Base-by-base conservation (phyloP, 345 rosid genomes). In the Eucalyptus curtisii region DNA sequence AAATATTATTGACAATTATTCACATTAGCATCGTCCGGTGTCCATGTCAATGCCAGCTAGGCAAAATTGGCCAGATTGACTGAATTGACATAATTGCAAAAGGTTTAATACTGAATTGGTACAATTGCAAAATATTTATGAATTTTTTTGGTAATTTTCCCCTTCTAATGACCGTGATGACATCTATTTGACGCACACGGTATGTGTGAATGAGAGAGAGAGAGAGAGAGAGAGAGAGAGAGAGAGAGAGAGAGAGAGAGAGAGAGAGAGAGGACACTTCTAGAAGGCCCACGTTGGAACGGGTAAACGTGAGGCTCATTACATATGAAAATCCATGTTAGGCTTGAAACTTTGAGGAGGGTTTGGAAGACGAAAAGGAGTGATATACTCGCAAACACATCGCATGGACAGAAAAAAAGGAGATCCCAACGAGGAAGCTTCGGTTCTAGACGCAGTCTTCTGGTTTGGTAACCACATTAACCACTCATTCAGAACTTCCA, bases 381-480 rank as follows among this genome's bases (percentile, higher is more conserved):
- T 37, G 25, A 68, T 84, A n/a, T 44, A 40, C 48, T 79, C 33
- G 52, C 37, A 71, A 81, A 66, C 86, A 48, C 71, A 87, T 86
- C 52, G 66, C 48, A 71, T 79, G 91, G 90, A 89, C 89, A 66
- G 86, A 88, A 88, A 90, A 90, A 92, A 90, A 89, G 90, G 86
- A 79, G 89, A 86, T 91, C 89, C 89, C 88, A 91, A 88, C 50
- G 47, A 80, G 11, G 45, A 71, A 71, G 81, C 81, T 71, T 71
- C 25, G 45, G 44, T 71, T 71, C 81, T 87, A 49, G 64, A 47
- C 31, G 33, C 90, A 84, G 94, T 94, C 94, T 85, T 91, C 88
- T 27, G 92, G 95, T 93, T 95, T 95, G 97, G 96, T 95, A 88
- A 92, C 88, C 95, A 57, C 92, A 90, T 94, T 93, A 94, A 94